These are phyloP conservation scores for Coniella lustricola DNA, from an alignment of 2,329 filamentous ascomycete genomes.

Conservation along the genomic window DNA sequence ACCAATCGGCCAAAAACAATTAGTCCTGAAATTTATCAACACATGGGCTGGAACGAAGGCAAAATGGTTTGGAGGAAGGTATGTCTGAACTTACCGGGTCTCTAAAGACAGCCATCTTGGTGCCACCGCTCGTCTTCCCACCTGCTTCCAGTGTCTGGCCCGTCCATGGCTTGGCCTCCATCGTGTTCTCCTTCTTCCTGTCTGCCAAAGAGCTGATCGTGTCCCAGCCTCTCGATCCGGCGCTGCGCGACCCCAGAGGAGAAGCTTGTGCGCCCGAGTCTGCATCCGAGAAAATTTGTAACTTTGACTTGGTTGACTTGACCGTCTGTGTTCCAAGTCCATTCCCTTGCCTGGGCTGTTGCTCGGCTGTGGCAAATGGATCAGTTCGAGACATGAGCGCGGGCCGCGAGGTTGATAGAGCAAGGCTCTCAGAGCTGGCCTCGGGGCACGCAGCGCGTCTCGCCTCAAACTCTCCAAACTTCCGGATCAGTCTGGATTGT, in stretches of 20 bases:
- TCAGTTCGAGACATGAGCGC: conserved; percentile 81
- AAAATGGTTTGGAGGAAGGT: conserved; percentile 27
- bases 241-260: conserved; percentile 44
- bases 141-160: conserved; percentile 86
- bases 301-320: conserved; percentile 69
- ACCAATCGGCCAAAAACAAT: conserved; percentile 47
- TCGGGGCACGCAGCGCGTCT: conserved; percentile 56
- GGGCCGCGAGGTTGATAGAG: conserved; percentile 73
- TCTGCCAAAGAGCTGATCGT: conserved; percentile 80
- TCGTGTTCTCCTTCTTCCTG: conserved; percentile 86
- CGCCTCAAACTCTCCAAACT: conserved; percentile 86
- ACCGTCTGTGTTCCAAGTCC: conserved; percentile 43
- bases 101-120: conserved; percentile 90
- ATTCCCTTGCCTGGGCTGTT: conserved; percentile 48
- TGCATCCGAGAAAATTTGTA: conserved; percentile 83
- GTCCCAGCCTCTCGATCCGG: conserved; percentile 73
- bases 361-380: conserved; percentile 57
- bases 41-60: conserved; percentile 44
- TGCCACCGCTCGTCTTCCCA: conserved; percentile 66
- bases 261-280: conserved; percentile 52
- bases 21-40: conserved; percentile 96
- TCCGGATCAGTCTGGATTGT: conserved; percentile 71
- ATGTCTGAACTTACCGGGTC: conserved; percentile 68
- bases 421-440: conserved; percentile 71
- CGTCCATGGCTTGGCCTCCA: conserved; percentile 83